Evolutionary conservation across 2,329 filamentous ascomycete species (phyloP).

Genomic region (Aureobasidium sp.): DNA sequence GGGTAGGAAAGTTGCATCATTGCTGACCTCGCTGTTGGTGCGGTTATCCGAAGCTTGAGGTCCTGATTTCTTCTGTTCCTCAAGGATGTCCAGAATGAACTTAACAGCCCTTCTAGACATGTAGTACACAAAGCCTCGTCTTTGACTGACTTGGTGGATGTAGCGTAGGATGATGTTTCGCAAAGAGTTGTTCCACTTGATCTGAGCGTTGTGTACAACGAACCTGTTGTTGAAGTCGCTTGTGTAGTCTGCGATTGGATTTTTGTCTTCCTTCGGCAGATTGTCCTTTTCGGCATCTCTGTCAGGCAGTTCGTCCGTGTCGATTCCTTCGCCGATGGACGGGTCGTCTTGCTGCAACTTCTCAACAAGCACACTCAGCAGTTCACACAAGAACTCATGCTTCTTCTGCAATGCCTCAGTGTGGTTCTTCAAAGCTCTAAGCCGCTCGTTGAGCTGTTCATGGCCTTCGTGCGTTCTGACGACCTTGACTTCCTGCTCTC

Average conservation of each 20-base stretch:
- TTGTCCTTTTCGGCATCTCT: slow-evolving; percentile 21
- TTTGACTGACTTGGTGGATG: slow-evolving; percentile 93
- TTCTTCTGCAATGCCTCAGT: slow-evolving; percentile 51
- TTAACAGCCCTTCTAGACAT: slow-evolving; percentile 92
- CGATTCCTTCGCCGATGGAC: slow-evolving; percentile 34
- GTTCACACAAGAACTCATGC: slow-evolving; percentile 51
- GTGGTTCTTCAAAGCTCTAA: slow-evolving; percentile 50
- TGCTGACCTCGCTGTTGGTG: slow-evolving; percentile 1
- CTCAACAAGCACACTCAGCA: slow-evolving; percentile 52
- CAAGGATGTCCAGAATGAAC: slow-evolving; percentile 95
- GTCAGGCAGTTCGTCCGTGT: slow-evolving; percentile 42
- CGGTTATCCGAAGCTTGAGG: slow-evolving; percentile 16
- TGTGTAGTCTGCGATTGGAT: slow-evolving; percentile 70
- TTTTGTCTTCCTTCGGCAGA: slow-evolving; percentile 52
- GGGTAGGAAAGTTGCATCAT: slow-evolving; percentile 15
- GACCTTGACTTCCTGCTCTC: slow-evolving; percentile 64
- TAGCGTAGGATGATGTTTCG: slow-evolving; percentile 96
- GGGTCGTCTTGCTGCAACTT: slow-evolving; percentile 53
- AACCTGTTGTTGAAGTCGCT: slow-evolving; percentile 98
- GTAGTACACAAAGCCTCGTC: slow-evolving; percentile 95
- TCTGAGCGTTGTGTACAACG: slow-evolving; percentile 92
- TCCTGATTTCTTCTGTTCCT: slow-evolving; percentile 78
- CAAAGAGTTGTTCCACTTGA: slow-evolving; percentile 97
- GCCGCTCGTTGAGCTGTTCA: slow-evolving; percentile 48
- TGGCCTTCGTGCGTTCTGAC: slow-evolving; percentile 35